phyloP scores from a whole-genome alignment of 2,329 filamentous ascomycete species.

The Calonectria hawksworthii region DNA sequence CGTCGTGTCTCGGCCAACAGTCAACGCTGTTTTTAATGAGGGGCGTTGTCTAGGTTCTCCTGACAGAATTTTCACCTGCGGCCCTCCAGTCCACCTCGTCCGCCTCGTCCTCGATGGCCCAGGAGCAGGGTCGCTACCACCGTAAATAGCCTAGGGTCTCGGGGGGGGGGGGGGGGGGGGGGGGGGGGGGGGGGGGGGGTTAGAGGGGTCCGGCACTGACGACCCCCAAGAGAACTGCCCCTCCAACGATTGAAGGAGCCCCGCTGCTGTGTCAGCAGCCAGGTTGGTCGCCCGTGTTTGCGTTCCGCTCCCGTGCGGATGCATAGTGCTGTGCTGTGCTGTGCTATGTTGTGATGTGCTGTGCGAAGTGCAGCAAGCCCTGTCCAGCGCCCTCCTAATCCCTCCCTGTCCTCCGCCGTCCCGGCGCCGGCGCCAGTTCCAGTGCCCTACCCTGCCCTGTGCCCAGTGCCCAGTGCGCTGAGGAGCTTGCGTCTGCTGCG shows the following conservation, averaged over 20 bases:
- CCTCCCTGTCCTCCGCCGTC: conserved; percentile 10
- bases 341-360: conserved; percentile 22
- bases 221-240: conserved; percentile 36
- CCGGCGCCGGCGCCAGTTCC: conserved; percentile 17
- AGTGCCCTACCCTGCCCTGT: conserved; percentile 18
- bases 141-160: conserved; percentile 39
- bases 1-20: conserved; percentile 40
- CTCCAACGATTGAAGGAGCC: conserved; percentile 40
- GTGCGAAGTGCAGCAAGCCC: conserved; percentile 10
- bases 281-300: conserved; percentile 22
- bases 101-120: conserved; percentile 27
- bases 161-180: conserved; percentile 19
- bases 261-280: conserved; percentile 44
- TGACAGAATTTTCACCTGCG: conserved; percentile 49
- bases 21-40: conserved; percentile 42
- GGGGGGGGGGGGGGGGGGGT: conserved; percentile 18
- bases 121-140: conserved; percentile 38
- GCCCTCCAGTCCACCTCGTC: conserved; percentile 36
- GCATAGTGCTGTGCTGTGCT: conserved; percentile 38
- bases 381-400: not conserved
- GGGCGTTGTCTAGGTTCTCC: conserved; percentile 45
- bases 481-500: conserved; percentile 34
- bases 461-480: conserved; percentile 24
- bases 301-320: conserved; percentile 30
- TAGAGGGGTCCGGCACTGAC: conserved; percentile 32